A percentile compares a stretch with the other conserved stretches of the same genome.
phyloP scores from a whole-genome alignment of 192 early-diverging fungal genomes.

The Backusella mclennaniae region DNA sequence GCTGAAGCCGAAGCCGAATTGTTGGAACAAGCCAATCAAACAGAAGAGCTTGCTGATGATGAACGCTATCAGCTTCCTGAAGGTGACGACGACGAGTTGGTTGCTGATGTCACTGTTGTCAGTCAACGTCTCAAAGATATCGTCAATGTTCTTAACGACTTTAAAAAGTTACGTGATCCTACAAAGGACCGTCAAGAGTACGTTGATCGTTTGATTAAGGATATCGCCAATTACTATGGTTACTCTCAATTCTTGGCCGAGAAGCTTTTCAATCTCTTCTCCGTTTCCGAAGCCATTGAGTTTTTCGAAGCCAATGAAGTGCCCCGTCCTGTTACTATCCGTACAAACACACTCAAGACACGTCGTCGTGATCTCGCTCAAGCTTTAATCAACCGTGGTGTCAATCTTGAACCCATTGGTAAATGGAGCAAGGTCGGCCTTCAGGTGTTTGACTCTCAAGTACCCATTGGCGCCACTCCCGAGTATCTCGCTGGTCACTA shows the following conservation, averaged over 20 bases:
- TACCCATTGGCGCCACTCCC: constrained; percentile 94
- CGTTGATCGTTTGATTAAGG: constrained; percentile 82
- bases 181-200: constrained; percentile 80
- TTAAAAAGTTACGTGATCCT: constrained; percentile 78
- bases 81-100: constrained; percentile 64
- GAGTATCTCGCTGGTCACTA: constrained; percentile 99
- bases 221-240: constrained; percentile 92
- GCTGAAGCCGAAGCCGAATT: constrained; percentile 69
- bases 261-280: constrained; percentile 90
- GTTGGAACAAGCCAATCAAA: constrained; percentile 68
- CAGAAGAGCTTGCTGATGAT: constrained; percentile 71
- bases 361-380: constrained; percentile 94
- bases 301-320: constrained; percentile 99
- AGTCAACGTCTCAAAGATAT: constrained; percentile 90
- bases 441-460: constrained; percentile 92
- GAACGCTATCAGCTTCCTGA: constrained; percentile 67
- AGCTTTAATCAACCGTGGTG: constrained; percentile 91
- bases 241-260: constrained; percentile 91
- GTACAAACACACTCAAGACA: constrained; percentile 95
- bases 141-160: constrained; percentile 86
- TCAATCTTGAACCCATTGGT: constrained; percentile 97
- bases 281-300: constrained; percentile 88
- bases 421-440: constrained; percentile 99
- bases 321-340: constrained; percentile 91
- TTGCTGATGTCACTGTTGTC: constrained; percentile 63